These are phyloP conservation scores for Mrakia gelida DNA, from an alignment of 768 basidiomycete genomes.

Conservation along the genomic window DNA sequence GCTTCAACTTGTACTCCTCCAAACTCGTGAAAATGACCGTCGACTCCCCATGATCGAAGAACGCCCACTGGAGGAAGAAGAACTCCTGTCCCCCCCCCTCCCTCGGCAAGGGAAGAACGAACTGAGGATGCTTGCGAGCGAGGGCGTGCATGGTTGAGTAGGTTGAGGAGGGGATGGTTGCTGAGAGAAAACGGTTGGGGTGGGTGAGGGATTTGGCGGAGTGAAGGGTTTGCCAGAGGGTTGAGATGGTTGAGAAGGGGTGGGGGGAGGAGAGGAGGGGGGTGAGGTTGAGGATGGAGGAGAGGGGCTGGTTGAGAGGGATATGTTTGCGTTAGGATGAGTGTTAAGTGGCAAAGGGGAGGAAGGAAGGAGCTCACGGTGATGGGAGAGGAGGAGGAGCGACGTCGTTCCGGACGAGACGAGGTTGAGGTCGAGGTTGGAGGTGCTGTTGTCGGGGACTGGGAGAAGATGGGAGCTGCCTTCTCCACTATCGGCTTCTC, in stretches of 20 bases:
- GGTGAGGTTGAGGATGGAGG: conserved; percentile 71
- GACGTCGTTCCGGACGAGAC: background rate
- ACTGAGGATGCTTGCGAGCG: conserved; percentile 67
- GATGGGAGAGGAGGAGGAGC: conserved; percentile 34
- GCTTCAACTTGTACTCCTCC: conserved; percentile 83
- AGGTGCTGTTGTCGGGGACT: conserved; percentile 29
- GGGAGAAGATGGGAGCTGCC: conserved; percentile 32
- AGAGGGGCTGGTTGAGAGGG: conserved; percentile 59
- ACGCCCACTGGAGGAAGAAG: conserved; percentile 80
- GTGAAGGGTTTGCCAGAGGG: conserved; percentile 88
- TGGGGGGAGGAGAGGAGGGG: conserved; percentile 62
- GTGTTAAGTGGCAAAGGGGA: background rate
- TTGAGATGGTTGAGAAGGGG: conserved; percentile 66
- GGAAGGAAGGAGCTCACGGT: conserved; percentile 40
- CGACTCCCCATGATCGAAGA: conserved; percentile 44
- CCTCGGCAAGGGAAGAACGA: conserved; percentile 76
- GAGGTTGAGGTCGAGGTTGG: background rate
- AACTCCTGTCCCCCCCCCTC: conserved; percentile 40
- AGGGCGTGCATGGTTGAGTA: conserved; percentile 64
- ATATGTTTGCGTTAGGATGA: background rate
- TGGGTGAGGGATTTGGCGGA: conserved; percentile 71
- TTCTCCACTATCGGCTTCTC: conserved; percentile 30
- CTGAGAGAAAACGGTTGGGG: conserved; percentile 78
- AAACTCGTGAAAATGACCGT: conserved; percentile 89
- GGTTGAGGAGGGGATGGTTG: conserved; percentile 65